Evolutionary conservation across 371 early-diverging fungal genomes (phyloP), one percentile per base, ranked within the genome.

Genomic region (Quaeritorhiza haematococci): DNA sequence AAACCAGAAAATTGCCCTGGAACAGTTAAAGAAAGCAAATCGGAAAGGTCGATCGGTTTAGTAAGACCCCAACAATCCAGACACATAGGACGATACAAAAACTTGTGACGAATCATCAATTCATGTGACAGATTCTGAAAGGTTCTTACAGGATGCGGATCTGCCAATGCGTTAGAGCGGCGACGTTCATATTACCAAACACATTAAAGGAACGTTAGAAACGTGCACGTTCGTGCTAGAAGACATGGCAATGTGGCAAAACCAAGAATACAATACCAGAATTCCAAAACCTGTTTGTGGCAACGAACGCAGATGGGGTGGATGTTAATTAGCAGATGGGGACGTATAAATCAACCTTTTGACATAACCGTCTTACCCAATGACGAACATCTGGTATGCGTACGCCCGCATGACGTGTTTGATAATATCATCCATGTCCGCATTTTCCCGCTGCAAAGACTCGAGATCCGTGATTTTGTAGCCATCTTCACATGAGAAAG

Each of bases 1-100:
- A 47, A 26, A 66, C 55, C 1, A 66, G 55, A 35, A 66, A 66
- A 32, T 66, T 66, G n/a, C 66, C 65, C 54, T 60, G 26, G 23
- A 17, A 34, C n/a, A n/a, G n/a, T n/a, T n/a, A n/a, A n/a, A n/a
- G n/a, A n/a, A n/a, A n/a, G 48, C 34, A 8, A 27, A 24, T 15
- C 33, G 33, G n/a, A 13, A 19, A 38, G 13, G 13, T 13, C 19
- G 38, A 38, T 38, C 19, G 19, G 38, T 19, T 38, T 13, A 19
- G 38, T 23, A 41, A 34, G 41, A 21, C 35, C 29, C 47, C 13
- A 28, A 49, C 26, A 8, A 4, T 42, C 33, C 34, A 44, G 42
- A 41, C 17, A 53, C 24, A 17, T 23, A 8, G 41, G 41, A 10
- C 6, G 56, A 6, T 19, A 7, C 10, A 15, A 28, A 13, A n/a